Conservation (phyloP, 495 filamentous ascomycete species). For the Daldinia grandis region DNA sequence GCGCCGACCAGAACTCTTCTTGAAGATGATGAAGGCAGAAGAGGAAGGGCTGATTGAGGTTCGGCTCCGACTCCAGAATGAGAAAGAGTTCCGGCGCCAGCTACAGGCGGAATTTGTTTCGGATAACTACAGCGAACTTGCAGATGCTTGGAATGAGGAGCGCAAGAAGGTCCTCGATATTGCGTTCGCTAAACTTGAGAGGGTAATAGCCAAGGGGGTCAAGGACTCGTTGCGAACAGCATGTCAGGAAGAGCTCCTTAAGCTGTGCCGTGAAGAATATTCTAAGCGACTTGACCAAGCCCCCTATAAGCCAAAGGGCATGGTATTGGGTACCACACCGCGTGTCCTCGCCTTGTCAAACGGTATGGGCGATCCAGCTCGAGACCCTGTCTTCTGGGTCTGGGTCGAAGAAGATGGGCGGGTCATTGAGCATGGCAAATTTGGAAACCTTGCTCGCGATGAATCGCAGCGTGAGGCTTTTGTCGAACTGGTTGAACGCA, state of each 20-base stretch:
- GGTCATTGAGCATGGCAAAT: slow-evolving; percentile 86
- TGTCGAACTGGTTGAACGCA: slow-evolving; percentile 74
- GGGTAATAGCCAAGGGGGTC: slow-evolving; percentile 83
- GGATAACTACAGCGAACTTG: slow-evolving; percentile 92
- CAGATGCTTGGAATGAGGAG: slow-evolving; percentile 92
- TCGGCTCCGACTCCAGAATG: slow-evolving; percentile 75
- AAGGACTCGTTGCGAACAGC: slow-evolving; percentile 91
- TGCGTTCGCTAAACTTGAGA: slow-evolving; percentile 82
- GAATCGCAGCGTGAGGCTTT: slow-evolving; percentile 71
- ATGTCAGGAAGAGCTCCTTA: slow-evolving; percentile 88
- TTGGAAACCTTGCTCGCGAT: slow-evolving; percentile 78
- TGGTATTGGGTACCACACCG: slow-evolving; percentile 85
- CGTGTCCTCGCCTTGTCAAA: slow-evolving; percentile 87
- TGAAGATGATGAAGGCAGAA: slow-evolving; percentile 97
- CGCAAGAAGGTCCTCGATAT: slow-evolving; percentile 83
- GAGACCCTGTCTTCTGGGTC: slow-evolving; percentile 86
- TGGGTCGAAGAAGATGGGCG: slow-evolving; percentile 94
- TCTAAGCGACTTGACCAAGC: slow-evolving; percentile 91
- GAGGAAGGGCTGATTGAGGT: slow-evolving; percentile 91
- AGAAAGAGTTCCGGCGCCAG: slow-evolving; percentile 73
- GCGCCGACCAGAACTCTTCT: slow-evolving; percentile 81
- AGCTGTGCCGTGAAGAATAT: slow-evolving; percentile 83
- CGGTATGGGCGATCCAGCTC: slow-evolving; percentile 75
- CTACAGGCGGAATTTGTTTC: slow-evolving; percentile 86
- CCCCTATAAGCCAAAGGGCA: slow-evolving; percentile 93